These are phyloP conservation scores for Cyclotella choctawhatcheeana DNA, from an alignment of 108 stramenopile genomes.

Conservation along the genomic window DNA sequence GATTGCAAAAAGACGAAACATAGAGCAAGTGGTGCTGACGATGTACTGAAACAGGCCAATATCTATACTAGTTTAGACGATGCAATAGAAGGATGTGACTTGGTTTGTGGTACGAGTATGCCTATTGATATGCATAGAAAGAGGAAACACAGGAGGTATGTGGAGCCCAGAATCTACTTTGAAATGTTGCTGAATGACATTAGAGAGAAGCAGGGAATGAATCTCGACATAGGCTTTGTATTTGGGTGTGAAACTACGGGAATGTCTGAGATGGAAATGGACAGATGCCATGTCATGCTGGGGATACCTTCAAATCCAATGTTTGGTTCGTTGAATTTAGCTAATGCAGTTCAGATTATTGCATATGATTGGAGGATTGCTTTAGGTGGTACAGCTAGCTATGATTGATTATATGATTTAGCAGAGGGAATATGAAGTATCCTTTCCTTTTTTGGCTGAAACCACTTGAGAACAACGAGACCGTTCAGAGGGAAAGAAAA, in stretches of 20 bases:
- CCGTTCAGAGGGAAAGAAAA: too few species aligned
- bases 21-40: constrained; percentile 62
- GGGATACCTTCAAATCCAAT: constrained; percentile 73
- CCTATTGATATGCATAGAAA: constrained; percentile 62
- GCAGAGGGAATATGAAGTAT: too few species aligned
- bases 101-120: constrained; percentile 73
- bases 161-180: constrained; percentile 57
- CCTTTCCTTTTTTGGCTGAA: too few species aligned
- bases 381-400: too few species aligned
- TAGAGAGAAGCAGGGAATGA: neutral
- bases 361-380: constrained; percentile 73
- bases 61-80: constrained; percentile 44
- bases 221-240: constrained; percentile 51
- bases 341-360: constrained; percentile 72
- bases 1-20: constrained; percentile 46
- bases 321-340: constrained; percentile 73
- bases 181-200: constrained; percentile 21
- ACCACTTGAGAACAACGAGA: too few species aligned
- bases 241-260: constrained; percentile 72
- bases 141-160: constrained; percentile 31
- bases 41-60: constrained; percentile 54
- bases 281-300: constrained; percentile 57
- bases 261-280: constrained; percentile 56
- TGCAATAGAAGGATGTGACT: constrained; percentile 40
- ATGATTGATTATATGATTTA: too few species aligned